phyloP scores from a whole-genome alignment of 2,329 filamentous ascomycete species.

The Pseudonectria buxi region DNA sequence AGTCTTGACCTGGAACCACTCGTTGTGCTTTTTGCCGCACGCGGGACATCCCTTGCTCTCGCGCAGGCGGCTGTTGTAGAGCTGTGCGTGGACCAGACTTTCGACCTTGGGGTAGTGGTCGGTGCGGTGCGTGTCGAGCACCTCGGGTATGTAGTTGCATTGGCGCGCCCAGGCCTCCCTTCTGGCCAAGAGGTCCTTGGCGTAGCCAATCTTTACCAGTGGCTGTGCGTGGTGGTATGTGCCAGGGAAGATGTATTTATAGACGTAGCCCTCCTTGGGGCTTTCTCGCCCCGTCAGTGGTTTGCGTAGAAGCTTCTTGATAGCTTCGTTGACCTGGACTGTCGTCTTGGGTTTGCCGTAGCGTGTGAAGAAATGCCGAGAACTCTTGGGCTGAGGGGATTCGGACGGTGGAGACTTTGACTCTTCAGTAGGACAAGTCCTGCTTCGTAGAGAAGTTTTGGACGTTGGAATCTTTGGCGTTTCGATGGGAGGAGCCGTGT shows the following conservation, averaged over 20 bases:
- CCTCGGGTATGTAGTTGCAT: slow-evolving; percentile 20
- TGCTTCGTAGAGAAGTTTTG: too few relatives aligned
- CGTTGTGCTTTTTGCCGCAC: slow-evolving; percentile 17
- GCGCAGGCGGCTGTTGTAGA: slow-evolving; percentile 18
- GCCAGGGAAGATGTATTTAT: slow-evolving; percentile 19
- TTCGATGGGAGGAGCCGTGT: too few relatives aligned
- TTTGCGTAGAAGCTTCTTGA: slow-evolving; percentile 10
- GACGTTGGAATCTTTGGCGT: too few relatives aligned
- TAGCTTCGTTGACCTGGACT: slow-evolving; percentile 10
- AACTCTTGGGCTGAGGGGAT: not conserved
- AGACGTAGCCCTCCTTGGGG: slow-evolving; percentile 13
- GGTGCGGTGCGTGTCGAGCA: slow-evolving; percentile 8
- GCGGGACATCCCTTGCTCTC: slow-evolving; percentile 16
- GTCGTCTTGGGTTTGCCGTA: slow-evolving; percentile 6
- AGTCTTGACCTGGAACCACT: slow-evolving; percentile 23
- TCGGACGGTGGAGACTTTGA: not conserved
- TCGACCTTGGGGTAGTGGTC: slow-evolving; percentile 22
- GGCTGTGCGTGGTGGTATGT: slow-evolving; percentile 9
- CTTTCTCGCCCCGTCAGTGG: not conserved
- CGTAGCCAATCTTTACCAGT: slow-evolving; percentile 26
- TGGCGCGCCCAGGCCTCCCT: slow-evolving; percentile 16
- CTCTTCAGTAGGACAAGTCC: not conserved
- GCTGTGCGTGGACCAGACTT: slow-evolving; percentile 22
- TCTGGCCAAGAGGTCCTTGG: slow-evolving; percentile 13
- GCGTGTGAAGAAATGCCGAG: slow-evolving; percentile 13